These are phyloP conservation scores for Dentiscutata heterogama DNA, from an alignment of 371 early-diverging fungal species.

Conservation along the genomic window DNA sequence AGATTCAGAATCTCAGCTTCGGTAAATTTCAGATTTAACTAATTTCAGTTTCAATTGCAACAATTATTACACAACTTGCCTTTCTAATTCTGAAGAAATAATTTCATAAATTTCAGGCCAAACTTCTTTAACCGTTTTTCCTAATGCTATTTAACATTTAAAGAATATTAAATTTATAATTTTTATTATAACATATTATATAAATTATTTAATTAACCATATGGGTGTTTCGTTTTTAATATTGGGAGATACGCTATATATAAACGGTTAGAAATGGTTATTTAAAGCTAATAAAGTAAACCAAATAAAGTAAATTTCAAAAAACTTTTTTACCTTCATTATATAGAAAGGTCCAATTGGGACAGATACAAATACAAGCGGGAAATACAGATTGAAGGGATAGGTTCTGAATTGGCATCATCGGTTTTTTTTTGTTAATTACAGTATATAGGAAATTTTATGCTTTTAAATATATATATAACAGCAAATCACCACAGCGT, in stretches of 20 bases:
- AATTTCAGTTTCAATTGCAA: too few relatives aligned
- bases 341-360: background rate
- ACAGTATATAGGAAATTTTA: too few relatives aligned
- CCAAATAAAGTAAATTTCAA: too few relatives aligned
- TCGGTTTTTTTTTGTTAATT: background rate
- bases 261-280: background rate
- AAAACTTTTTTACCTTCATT: constrained; percentile 27
- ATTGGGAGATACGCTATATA: constrained; percentile 34
- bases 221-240: background rate
- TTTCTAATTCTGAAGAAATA: background rate
- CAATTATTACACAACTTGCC: background rate
- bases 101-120: background rate
- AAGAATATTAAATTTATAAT: too few relatives aligned
- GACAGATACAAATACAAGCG: background rate
- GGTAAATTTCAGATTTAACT: too few relatives aligned
- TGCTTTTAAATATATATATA: too few relatives aligned
- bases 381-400: constrained; percentile 40
- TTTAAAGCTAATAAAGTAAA: background rate
- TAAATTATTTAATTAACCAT: background rate
- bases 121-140: too few relatives aligned
- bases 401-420: background rate
- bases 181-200: too few relatives aligned
- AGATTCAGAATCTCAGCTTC: too few relatives aligned
- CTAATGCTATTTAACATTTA: too few relatives aligned
- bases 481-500: constrained; percentile 1